Evolutionary conservation across 179 eudicot species (phyloP).

Genomic region (Spinacia oleracea): DNA sequence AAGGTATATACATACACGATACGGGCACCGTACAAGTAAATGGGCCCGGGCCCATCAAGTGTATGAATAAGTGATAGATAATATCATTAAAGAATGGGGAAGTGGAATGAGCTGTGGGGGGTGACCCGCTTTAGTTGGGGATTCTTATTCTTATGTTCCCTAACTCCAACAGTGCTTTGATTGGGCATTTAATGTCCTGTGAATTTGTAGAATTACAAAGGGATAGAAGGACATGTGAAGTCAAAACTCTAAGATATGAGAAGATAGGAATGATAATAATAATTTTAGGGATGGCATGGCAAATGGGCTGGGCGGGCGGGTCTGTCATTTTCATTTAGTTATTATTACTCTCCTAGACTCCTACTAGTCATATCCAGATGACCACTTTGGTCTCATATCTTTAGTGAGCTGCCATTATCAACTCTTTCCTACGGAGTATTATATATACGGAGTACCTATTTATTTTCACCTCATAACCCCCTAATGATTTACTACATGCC

Average conservation of each 20-base stretch:
- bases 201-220: neutral
- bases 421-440: slow-evolving; percentile 15
- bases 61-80: neutral
- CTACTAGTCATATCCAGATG: neutral
- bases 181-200: slow-evolving; percentile 14
- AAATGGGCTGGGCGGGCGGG: no score
- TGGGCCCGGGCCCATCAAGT: no score
- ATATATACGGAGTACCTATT: no score
- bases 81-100: slow-evolving; percentile 3
- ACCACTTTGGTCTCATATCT: slow-evolving; percentile 14
- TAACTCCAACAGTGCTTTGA: neutral
- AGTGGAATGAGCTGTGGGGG: slow-evolving; percentile 19
- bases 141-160: slow-evolving; percentile 13
- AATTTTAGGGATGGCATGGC: no score
- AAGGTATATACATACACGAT: no score
- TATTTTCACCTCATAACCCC: neutral
- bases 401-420: slow-evolving; percentile 21
- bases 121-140: slow-evolving; percentile 15
- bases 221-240: slow-evolving; percentile 1
- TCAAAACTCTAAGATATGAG: neutral
- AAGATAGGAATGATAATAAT: no score
- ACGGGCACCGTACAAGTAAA: no score
- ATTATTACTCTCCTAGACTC: neutral
- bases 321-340: slow-evolving; percentile 31
- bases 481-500: neutral